Evolutionary conservation across 345 rosid species (phyloP), one percentile per base, ranked within the genome.

Genomic region (Populus ilicifolia): DNA sequence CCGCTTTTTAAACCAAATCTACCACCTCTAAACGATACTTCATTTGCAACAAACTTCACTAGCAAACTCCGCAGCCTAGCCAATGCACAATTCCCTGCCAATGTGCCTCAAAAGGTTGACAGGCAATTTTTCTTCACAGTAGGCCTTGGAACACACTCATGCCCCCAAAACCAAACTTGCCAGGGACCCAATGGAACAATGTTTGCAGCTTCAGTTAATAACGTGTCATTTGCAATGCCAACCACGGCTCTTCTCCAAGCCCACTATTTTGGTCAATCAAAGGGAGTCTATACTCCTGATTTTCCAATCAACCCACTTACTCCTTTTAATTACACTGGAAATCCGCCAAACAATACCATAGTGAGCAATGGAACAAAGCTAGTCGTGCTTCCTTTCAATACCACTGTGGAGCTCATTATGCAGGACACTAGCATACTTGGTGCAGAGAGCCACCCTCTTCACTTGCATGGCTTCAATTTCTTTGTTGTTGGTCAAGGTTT

Each of bases 321-420:
- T 43, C 35, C 56, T 12, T 73, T 73, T 12, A 74, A 63, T n/a
- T 74, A 74, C 20, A 62, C 69, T 9, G 59, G 69, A 8, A 63
- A 13, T 68, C 77, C 77, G 11, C 69, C 77, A n/a, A 74, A 74
- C 20, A 74, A 25, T 9, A 41, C 70, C 10, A 74, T 35, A 14
- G 77, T 25, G 36, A 74, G 77, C 77, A 63, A 63, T 17, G 69
- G 77, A 33, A 62, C 70, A 21, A 74, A 74, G 70, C 52, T 62
- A 8, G 54, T 25, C 13, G 41, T 74, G 75, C 62, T 72, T 12
- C 75, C 75, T 7, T 52, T 50, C 65, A 72, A 72, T n/a, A 52
- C 75, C 13, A 52, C 27, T 1, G 75, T 54, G 43, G 64, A 38
- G 76, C 50, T 73, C 30, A 61, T 73, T 38, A 38, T 36, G 52